Evolutionary conservation across 441 rosid species (phyloP).

Genomic region (Jatropha multifida): DNA sequence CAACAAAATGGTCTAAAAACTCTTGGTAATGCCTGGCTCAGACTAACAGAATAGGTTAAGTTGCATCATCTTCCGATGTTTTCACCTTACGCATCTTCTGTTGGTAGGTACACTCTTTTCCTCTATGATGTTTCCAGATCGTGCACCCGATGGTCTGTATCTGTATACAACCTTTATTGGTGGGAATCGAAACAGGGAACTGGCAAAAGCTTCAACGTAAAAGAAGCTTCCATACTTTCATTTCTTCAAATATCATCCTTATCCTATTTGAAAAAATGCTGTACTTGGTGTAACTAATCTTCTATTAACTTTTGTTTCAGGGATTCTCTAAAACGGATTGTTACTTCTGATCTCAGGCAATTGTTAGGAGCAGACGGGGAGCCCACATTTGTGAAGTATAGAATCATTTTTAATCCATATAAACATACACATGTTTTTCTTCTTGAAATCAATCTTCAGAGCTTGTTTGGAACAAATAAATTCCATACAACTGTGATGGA

Average conservation of each 20-base stretch:
- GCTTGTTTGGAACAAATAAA: not conserved
- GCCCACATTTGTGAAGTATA: conserved; percentile 80
- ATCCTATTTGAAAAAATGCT: not conserved
- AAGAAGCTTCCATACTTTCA: conserved; percentile 18
- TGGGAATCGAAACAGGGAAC: conserved; percentile 85
- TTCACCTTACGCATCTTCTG: conserved; percentile 8
- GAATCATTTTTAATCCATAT: conserved; percentile 5
- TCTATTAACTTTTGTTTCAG: conserved; percentile 37
- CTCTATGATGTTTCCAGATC: conserved; percentile 97
- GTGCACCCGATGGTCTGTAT: conserved; percentile 64
- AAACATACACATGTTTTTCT: too few species aligned
- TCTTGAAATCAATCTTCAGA: conserved; percentile 8
- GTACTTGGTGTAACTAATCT: conserved; percentile 7
- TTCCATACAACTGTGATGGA: not conserved
- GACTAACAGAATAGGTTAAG: conserved; percentile 11
- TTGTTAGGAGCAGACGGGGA: conserved; percentile 88
- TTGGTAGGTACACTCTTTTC: conserved; percentile 92
- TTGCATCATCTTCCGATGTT: conserved; percentile 4
- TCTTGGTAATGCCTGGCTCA: conserved; percentile 57
- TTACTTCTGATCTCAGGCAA: conserved; percentile 79
- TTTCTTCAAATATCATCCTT: not conserved
- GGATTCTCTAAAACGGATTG: conserved; percentile 74
- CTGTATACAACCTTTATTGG: conserved; percentile 95
- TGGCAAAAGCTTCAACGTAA: conserved; percentile 84
- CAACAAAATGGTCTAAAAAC: conserved; percentile 82